Conservation (phyloP, 2,329 filamentous ascomycete genomes). For the Diaporthe sp. region DNA sequence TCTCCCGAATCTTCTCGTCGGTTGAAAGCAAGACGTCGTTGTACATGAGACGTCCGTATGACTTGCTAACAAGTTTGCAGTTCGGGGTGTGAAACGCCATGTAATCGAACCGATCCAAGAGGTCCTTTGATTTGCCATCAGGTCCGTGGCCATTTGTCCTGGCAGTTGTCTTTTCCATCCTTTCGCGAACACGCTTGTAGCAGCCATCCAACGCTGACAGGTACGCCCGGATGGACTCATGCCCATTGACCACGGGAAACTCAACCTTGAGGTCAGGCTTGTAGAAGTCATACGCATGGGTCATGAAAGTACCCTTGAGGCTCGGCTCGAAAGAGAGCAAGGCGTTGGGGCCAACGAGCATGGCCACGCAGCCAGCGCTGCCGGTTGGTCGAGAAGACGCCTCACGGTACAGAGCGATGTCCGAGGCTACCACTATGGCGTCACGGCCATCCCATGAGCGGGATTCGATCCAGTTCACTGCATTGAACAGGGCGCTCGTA, state of each 20-base stretch:
- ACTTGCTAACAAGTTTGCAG: constrained; percentile 90
- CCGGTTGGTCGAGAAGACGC: constrained; percentile 84
- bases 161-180: constrained; percentile 70
- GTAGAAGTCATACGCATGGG: constrained; percentile 90
- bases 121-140: constrained; percentile 72
- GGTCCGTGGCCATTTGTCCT: constrained; percentile 57
- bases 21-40: constrained; percentile 84
- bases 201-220: constrained; percentile 82
- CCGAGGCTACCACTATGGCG: constrained; percentile 82
- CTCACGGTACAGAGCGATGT: constrained; percentile 89
- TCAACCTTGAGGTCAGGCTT: constrained; percentile 90
- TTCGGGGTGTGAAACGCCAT: constrained; percentile 87
- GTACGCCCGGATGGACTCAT: constrained; percentile 86
- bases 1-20: constrained; percentile 74
- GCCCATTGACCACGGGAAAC: constrained; percentile 87
- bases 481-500: constrained; percentile 87
- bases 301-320: constrained; percentile 83
- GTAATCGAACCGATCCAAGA: constrained; percentile 86
- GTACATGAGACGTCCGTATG: constrained; percentile 85
- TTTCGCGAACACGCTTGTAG: constrained; percentile 84
- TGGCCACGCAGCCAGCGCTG: constrained; percentile 82
- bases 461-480: constrained; percentile 87
- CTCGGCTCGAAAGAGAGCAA: constrained; percentile 83
- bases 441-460: constrained; percentile 89
- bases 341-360: constrained; percentile 83